Conservation (phyloP, 2,329 filamentous ascomycete genomes). For the Diaporthe sp. region DNA sequence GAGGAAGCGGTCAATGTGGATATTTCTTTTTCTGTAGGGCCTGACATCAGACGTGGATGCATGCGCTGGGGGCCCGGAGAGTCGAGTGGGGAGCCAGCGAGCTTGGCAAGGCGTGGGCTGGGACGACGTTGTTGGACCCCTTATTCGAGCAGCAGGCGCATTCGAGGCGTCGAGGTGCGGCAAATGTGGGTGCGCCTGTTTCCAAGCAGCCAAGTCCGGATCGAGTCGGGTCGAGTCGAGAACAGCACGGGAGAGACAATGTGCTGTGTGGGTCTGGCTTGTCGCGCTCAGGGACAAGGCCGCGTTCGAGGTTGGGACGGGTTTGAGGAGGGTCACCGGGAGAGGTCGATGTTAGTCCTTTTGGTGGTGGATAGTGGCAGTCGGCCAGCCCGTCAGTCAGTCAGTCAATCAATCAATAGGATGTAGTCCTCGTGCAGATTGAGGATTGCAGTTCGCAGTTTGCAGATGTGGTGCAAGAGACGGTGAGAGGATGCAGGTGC, state of each 20-base stretch:
- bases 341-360: not conserved
- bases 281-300: slow-evolving; percentile 19
- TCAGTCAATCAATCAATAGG: not conserved
- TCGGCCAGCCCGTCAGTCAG: not conserved
- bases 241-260: not conserved
- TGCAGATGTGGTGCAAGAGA: not conserved
- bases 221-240: slow-evolving; percentile 29
- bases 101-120: slow-evolving; percentile 28
- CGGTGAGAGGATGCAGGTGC: slow-evolving; percentile 1
- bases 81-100: slow-evolving; percentile 30
- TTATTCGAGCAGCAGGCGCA: slow-evolving; percentile 5
- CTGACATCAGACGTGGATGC: slow-evolving; percentile 40
- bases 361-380: not conserved
- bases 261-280: not conserved
- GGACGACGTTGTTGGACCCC: slow-evolving; percentile 5
- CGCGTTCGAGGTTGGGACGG: slow-evolving; percentile 1
- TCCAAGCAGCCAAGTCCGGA: slow-evolving; percentile 8
- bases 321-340: not conserved
- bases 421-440: not conserved
- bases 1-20: slow-evolving; percentile 32
- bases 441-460: not conserved
- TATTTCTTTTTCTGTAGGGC: slow-evolving; percentile 24
- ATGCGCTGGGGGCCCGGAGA: slow-evolving; percentile 8
- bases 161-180: not conserved
- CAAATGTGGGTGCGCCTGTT: slow-evolving; percentile 2